Evolutionary conservation across 768 basidiomycete genomes (phyloP), one percentile per base, ranked within the genome.

Genomic region (Termitomyces sp.): DNA sequence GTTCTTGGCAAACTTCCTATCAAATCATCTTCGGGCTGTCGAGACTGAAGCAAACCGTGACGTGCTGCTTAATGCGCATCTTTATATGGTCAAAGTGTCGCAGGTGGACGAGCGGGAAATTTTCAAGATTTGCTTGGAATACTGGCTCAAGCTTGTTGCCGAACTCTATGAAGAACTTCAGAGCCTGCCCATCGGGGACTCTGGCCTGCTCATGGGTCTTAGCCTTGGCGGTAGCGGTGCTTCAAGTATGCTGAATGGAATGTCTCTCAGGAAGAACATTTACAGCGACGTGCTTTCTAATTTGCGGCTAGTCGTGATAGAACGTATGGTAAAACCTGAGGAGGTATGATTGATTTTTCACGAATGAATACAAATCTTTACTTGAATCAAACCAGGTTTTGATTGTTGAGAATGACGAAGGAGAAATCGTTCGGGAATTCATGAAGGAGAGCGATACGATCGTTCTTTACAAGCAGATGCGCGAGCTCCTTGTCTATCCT

Each of bases 371-470:
- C 12, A 24, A 50, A 8, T 26, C 53, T 62, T 14, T 39, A 29
- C 14, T 43, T 59, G 18, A 27, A 41, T 39, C 8, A 41, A 32
- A 39, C 18, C 24, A 98, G 94, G 95, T 98, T 7, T 79, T 99
- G 48, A 95, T 98, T 63, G 97, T 98, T 26, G 97, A 98, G 74
- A 98, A 99, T 67, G 97, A 99, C 61, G 97, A 99, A 71, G 97
- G 97, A 58, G 97, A 99, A 78, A 97, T 98, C 60, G 97, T 99
- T 12, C 86, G 97, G 60, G 97, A 99, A 71, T 98, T 98, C 73
- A 92, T 98, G 93, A 92, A 98, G 77, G 97, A 99, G 76, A 87
- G 78, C 67, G 97, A 99, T 70, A 99, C 97, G 44, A 98, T 98
- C 65, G 95, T 98, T 24, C 79, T 99, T 31, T 99, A 98, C 82